phyloP scores from a whole-genome alignment of 1,284 basidiomycete genomes.

The Mixia osmundae region DNA sequence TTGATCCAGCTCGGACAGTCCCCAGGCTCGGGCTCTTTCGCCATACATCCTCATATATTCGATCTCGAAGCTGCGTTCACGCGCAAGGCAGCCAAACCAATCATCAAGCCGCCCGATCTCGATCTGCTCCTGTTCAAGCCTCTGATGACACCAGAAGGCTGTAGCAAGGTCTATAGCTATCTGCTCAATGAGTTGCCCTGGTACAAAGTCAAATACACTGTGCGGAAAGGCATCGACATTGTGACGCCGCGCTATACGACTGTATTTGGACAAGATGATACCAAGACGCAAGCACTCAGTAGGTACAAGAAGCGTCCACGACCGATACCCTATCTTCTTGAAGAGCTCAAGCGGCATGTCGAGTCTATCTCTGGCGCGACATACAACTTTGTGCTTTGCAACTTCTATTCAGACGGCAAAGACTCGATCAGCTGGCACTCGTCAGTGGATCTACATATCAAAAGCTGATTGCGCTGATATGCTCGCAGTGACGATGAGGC shows the following conservation, averaged over 20 bases:
- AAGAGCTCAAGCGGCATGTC: conserved; percentile 10
- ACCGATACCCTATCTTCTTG: conserved; percentile 9
- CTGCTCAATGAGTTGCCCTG: conserved; percentile 19
- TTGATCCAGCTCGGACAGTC: too few relatives aligned
- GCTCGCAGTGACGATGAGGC: conserved; percentile 23
- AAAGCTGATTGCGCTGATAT: too few relatives aligned
- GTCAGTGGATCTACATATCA: too few relatives aligned
- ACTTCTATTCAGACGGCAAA: conserved; percentile 23
- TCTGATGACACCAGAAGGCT: neutral
- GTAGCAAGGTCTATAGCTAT: conserved; percentile 16
- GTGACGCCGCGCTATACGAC: conserved; percentile 22
- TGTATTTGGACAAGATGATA: conserved; percentile 22
- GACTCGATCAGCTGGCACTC: conserved; percentile 24
- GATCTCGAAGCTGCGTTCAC: too few relatives aligned
- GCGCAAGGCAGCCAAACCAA: too few relatives aligned
- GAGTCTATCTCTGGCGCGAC: conserved; percentile 19
- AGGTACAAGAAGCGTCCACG: conserved; percentile 18
- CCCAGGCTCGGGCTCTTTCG: too few relatives aligned
- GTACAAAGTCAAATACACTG: conserved; percentile 21
- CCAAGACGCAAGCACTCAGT: conserved; percentile 13
- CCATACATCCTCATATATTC: too few relatives aligned
- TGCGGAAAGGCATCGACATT: conserved; percentile 17
- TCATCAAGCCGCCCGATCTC: conserved; percentile 7
- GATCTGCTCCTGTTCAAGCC: conserved; percentile 8
- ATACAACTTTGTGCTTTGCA: conserved; percentile 20